These are phyloP conservation scores for Yamadazyma songkhlaensis DNA, from an alignment of 1,139 yeast genomes.

Conservation along the genomic window DNA sequence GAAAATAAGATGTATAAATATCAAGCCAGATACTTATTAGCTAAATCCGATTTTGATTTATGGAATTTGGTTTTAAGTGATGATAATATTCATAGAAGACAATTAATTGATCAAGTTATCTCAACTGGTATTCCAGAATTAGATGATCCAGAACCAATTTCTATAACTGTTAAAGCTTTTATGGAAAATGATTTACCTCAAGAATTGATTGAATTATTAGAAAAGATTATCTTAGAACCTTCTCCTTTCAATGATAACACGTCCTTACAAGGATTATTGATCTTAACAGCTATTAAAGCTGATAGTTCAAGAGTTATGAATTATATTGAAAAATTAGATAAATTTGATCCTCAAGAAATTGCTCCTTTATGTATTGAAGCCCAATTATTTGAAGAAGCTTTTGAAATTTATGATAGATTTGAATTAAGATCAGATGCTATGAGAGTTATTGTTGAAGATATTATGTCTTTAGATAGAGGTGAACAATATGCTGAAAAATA, in stretches of 20 bases:
- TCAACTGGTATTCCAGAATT: slow-evolving; percentile 97
- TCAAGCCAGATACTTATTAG: slow-evolving; percentile 91
- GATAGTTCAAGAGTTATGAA: slow-evolving; percentile 81
- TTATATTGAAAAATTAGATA: slow-evolving; percentile 86
- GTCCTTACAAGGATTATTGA: slow-evolving; percentile 87
- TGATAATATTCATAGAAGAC: slow-evolving; percentile 85
- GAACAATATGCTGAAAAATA: slow-evolving; percentile 89
- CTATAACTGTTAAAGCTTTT: slow-evolving; percentile 93
- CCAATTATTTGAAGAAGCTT: slow-evolving; percentile 89
- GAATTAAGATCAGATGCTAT: slow-evolving; percentile 78
- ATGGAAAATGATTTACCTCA: slow-evolving; percentile 93
- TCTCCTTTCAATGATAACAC: slow-evolving; percentile 95
- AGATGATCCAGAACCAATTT: slow-evolving; percentile 92
- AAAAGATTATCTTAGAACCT: slow-evolving; percentile 93
- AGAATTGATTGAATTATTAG: slow-evolving; percentile 90
- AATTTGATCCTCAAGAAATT: slow-evolving; percentile 90
- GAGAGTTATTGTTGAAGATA: slow-evolving; percentile 87
- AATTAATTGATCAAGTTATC: slow-evolving; percentile 87
- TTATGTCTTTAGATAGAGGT: slow-evolving; percentile 93
- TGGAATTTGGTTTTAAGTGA: slow-evolving; percentile 78
- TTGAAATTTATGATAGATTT: slow-evolving; percentile 85
- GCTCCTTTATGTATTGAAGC: slow-evolving; percentile 91
- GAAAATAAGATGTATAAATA: slow-evolving; percentile 98
- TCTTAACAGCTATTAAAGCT: slow-evolving; percentile 93
- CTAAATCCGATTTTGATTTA: slow-evolving; percentile 76